Evolutionary conservation across 805 yeast genomes (phyloP).

Genomic region (Spathaspora hagerdaliae): DNA sequence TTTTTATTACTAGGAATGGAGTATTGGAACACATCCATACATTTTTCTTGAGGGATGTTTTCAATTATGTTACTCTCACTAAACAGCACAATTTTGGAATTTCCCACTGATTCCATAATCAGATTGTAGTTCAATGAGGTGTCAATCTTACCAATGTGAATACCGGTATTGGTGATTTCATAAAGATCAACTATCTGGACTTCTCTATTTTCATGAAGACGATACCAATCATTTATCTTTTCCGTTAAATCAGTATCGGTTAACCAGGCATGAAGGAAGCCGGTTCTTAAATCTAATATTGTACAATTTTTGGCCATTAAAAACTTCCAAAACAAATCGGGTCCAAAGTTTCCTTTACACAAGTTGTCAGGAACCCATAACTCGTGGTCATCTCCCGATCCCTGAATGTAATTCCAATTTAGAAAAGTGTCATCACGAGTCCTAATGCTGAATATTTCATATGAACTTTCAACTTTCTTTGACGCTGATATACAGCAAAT

Average conservation of each 20-base stretch:
- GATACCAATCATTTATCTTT: conserved; percentile 13
- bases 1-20: conserved; percentile 45
- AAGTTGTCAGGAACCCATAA: conserved; percentile 52
- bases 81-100: conserved; percentile 19
- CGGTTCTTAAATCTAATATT: conserved; percentile 18
- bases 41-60: conserved; percentile 4
- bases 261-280: conserved; percentile 17
- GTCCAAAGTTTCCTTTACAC: conserved; percentile 46
- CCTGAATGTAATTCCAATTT: conserved; percentile 64
- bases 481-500: conserved; percentile 60
- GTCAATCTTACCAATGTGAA: conserved; percentile 23
- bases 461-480: conserved; percentile 19
- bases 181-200: not conserved
- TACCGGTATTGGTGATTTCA: conserved; percentile 17
- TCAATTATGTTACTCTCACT: conserved; percentile 12
- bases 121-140: conserved; percentile 11
- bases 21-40: conserved; percentile 9
- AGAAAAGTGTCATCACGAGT: conserved; percentile 4
- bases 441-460: not conserved
- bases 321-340: conserved; percentile 53
- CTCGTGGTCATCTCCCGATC: conserved; percentile 94
- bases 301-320: not conserved
- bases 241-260: conserved; percentile 19
- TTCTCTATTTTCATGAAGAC: not conserved
- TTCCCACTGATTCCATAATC: not conserved